These are phyloP conservation scores for Wickerhamomyces sp. DNA, from an alignment of 1,139 yeast species.

Conservation along the genomic window DNA sequence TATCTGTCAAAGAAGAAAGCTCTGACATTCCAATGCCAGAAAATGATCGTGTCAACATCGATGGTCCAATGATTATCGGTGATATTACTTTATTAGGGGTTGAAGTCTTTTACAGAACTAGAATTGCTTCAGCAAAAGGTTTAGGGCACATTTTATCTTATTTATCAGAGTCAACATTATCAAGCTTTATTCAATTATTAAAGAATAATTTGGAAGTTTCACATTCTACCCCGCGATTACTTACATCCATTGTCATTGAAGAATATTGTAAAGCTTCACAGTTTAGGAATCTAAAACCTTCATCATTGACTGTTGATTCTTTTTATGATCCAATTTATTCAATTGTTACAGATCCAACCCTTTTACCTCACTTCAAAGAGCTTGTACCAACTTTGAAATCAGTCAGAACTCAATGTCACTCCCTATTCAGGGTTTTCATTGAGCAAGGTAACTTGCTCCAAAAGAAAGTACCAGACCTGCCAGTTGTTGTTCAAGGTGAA, in stretches of 20 bases:
- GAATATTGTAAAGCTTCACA: slow-evolving; percentile 54
- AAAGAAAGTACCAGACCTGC: slow-evolving; percentile 76
- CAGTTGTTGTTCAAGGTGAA: slow-evolving; percentile 92
- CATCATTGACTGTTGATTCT: slow-evolving; percentile 24
- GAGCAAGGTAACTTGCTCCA: slow-evolving; percentile 72
- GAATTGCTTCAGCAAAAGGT: slow-evolving; percentile 73
- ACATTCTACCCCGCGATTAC: slow-evolving; percentile 77
- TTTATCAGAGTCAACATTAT: slow-evolving; percentile 40
- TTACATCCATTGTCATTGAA: slow-evolving; percentile 65
- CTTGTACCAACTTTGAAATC: slow-evolving; percentile 82
- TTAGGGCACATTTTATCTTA: slow-evolving; percentile 67
- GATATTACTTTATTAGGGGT: slow-evolving; percentile 84
- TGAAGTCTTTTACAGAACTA: slow-evolving; percentile 70
- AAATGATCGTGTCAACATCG: slow-evolving; percentile 74
- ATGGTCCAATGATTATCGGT: slow-evolving; percentile 88
- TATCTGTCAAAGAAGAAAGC: slow-evolving; percentile 14
- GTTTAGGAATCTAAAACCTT: slow-evolving; percentile 19
- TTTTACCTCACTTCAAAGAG: slow-evolving; percentile 67
- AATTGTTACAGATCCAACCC: slow-evolving; percentile 42
- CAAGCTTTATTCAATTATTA: slow-evolving; percentile 38
- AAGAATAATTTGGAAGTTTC: slow-evolving; percentile 45
- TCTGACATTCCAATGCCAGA: slow-evolving; percentile 46
- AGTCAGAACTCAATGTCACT: slow-evolving; percentile 83
- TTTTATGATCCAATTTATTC: slow-evolving; percentile 35
- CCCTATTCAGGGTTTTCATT: slow-evolving; percentile 71